phyloP scores from a whole-genome alignment of 352 stramenopile species.

The Phytophthora vignae region DNA sequence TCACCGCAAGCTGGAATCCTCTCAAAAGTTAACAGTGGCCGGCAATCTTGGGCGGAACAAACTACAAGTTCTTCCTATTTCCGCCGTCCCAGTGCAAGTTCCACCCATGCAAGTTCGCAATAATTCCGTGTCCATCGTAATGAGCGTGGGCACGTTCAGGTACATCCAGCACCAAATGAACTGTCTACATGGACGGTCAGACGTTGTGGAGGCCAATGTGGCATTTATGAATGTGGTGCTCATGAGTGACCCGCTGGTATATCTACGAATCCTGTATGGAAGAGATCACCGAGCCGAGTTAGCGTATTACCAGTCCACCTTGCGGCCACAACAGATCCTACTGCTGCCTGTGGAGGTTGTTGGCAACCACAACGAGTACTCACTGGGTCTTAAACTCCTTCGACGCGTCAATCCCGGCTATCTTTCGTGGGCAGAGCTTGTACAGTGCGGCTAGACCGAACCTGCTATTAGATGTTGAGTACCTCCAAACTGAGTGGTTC shows the following conservation, averaged over 20 bases:
- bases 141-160: constrained; percentile 6
- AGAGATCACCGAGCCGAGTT: neutral
- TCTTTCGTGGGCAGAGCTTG: neutral
- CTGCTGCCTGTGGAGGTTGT: constrained; percentile 20
- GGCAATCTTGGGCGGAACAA: neutral
- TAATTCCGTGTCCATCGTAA: neutral
- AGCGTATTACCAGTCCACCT: constrained; percentile 26
- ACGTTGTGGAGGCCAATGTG: constrained; percentile 34
- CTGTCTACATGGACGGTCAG: constrained; percentile 22
- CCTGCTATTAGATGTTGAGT: too few relatives aligned
- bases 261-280: constrained; percentile 5
- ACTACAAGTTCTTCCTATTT: neutral
- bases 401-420: constrained; percentile 1
- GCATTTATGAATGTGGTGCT: constrained; percentile 49
- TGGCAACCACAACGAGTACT: constrained; percentile 16
- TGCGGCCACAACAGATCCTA: constrained; percentile 9
- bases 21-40: neutral
- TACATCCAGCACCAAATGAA: constrained; percentile 41
- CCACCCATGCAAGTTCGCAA: neutral
- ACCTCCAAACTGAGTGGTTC: too few relatives aligned
- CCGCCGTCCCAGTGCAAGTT: neutral
- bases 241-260: constrained; percentile 51
- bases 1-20: neutral
- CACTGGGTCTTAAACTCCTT: constrained; percentile 10
- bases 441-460: neutral